Evolutionary conservation across 306 rosid genomes (phyloP), one percentile per base, ranked within the genome.

Genomic region (Inga laurina): DNA sequence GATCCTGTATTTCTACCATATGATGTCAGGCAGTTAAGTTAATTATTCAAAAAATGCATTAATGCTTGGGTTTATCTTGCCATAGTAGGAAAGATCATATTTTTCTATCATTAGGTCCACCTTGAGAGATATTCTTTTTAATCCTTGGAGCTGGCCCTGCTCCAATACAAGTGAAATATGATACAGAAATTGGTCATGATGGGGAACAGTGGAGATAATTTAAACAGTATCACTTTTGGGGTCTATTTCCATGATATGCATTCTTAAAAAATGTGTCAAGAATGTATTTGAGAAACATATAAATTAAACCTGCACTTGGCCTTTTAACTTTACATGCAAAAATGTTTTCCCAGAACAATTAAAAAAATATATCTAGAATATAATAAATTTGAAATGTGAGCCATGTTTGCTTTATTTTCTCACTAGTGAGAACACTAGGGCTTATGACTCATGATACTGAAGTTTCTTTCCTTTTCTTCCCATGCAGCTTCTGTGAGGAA

Each of bases 401-500:
- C 32, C 27, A 27, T 77, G 57, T 61, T 64, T 64, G 5, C n/a
- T 48, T 30, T 30, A 45, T 4, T 65, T 78, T n/a, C n/a, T 27
- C 13, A 65, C 14, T 27, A 18, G 13, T 51, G 34, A 19, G 13
- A 30, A 46, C 13, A 65, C 11, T 32, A 65, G 65, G 49, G 46
- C 46, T 11, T 79, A 51, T 54, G 72, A 68, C 54, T 68, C 16
- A 24, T 13, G 16, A 12, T 59, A 12, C 18, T 54, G 43, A 7
- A 75, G 8, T 37, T 64, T 73, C 2, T 37, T 64, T 72, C 66
- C 73, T 74, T 83, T 82, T 68, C 24, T 74, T 79, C 74, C 56
- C 72, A 24, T 85, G 84, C 92, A 96, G 99, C 95, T 88, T 75
- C 97, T 56, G 99, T 96, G 72, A 91, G 98, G 51, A 94, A 90